A percentile compares a stretch with the other conserved stretches of the same genome.
Conservation (phyloP, 139 green algal species). For the Marvania coccoides region DNA sequence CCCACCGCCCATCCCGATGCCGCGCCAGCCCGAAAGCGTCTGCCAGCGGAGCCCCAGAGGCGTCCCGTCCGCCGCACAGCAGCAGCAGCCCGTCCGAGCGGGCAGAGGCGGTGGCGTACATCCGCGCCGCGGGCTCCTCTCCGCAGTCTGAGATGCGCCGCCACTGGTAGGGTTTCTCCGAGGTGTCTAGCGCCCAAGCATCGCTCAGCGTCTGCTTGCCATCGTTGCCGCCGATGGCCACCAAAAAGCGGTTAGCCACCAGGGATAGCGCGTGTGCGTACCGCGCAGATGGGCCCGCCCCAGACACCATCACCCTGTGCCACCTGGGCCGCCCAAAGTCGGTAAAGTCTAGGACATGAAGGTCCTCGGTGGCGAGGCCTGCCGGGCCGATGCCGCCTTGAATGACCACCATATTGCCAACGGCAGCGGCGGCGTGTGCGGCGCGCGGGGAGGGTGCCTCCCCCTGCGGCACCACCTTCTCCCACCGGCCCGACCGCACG, state of each 20-base stretch:
- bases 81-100: constrained; percentile 92
- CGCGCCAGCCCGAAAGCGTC: constrained; percentile 93
- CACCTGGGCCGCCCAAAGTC: constrained; percentile 80
- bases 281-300: constrained; percentile 78
- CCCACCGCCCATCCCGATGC: constrained; percentile 96
- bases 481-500: constrained; percentile 73
- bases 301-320: constrained; percentile 96
- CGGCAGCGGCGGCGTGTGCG: constrained; percentile 92
- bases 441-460: constrained; percentile 87
- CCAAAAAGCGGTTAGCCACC: constrained; percentile 95
- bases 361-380: constrained; percentile 88
- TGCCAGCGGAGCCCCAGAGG: constrained; percentile 64
- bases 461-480: constrained; percentile 68
- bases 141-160: constrained; percentile 76
- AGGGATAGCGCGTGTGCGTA: constrained; percentile 95
- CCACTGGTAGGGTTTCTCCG: constrained; percentile 98
- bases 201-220: constrained; percentile 83
- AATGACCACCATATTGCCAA: constrained; percentile 97
- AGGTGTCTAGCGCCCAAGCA: constrained; percentile 94
- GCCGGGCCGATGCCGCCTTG: constrained; percentile 92
- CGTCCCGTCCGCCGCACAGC: constrained; percentile 88
- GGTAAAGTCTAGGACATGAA: constrained; percentile 98
- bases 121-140: constrained; percentile 76
- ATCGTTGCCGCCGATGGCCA: constrained; percentile 96
- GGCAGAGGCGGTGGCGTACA: constrained; percentile 93